Evolutionary conservation across 1,284 basidiomycete species (phyloP).

Genomic region (Malassezia japonica): DNA sequence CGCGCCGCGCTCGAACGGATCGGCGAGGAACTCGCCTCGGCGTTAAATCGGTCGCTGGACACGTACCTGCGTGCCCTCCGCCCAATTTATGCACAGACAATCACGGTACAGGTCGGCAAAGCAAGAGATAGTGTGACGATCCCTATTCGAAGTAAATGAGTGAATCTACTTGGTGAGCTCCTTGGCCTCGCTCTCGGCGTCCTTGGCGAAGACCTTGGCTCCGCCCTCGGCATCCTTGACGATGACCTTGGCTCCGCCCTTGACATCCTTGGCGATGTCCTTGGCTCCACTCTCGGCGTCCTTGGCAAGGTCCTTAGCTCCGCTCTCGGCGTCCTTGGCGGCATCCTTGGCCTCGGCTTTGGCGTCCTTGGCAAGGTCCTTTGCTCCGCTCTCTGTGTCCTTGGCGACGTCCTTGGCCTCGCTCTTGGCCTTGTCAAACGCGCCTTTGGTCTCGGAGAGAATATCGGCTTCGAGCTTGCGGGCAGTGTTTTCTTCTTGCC

Average conservation of each 20-base stretch:
- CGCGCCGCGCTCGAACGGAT: too few species aligned
- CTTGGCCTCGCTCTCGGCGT: not conserved
- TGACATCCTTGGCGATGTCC: not conserved
- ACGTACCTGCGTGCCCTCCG: not conserved
- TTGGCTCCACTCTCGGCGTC: not conserved
- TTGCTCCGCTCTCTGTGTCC: not conserved
- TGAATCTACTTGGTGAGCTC: not conserved
- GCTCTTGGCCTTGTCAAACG: too few species aligned
- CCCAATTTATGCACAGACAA: not conserved
- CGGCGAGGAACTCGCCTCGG: not conserved
- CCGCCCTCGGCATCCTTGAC: not conserved
- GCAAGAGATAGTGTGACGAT: too few species aligned
- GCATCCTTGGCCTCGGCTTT: not conserved
- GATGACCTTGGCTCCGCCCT: not conserved
- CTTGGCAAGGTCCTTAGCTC: not conserved
- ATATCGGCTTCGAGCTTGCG: too few species aligned
- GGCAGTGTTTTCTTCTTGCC: too few species aligned
- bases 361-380: not conserved
- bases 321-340: not conserved
- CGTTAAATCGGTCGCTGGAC: not conserved
- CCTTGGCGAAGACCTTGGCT: not conserved
- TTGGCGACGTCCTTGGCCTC: too few species aligned
- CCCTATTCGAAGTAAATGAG: not conserved
- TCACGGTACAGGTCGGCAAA: not conserved
- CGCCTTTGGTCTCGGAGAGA: too few species aligned